These are phyloP conservation scores for Solanum pennellii DNA, from an alignment of 257 asterid genomes.

Conservation along the genomic window DNA sequence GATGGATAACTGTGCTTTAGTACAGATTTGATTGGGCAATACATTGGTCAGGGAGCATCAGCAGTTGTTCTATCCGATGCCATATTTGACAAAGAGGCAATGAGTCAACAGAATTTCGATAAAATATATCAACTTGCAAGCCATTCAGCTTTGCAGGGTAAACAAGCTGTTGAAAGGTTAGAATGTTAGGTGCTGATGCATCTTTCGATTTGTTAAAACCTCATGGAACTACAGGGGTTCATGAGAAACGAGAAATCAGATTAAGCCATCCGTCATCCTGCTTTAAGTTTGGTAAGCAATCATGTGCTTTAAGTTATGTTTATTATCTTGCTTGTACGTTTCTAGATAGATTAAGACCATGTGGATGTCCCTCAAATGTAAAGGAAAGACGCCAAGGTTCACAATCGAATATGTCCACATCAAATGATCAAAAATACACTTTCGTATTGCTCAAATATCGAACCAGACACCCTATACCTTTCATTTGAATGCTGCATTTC, in stretches of 20 bases:
- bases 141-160: slow-evolving; percentile 36
- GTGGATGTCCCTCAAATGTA: background rate
- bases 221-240: background rate
- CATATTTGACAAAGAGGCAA: slow-evolving; percentile 56
- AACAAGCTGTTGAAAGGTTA: slow-evolving; percentile 38
- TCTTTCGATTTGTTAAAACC: background rate
- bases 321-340: background rate
- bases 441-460: background rate
- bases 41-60: slow-evolving; percentile 60
- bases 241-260: background rate
- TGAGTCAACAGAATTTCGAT: slow-evolving; percentile 28
- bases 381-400: background rate
- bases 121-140: slow-evolving; percentile 37
- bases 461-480: background rate
- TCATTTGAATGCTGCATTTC: background rate
- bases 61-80: slow-evolving; percentile 81
- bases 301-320: background rate
- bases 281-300: background rate
- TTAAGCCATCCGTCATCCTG: background rate
- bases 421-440: background rate
- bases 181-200: background rate
- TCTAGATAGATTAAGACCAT: background rate
- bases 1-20: background rate
- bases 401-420: background rate
- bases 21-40: slow-evolving; percentile 46